These are phyloP conservation scores for Cercis canadensis DNA, from an alignment of 306 rosid genomes.

Conservation along the genomic window DNA sequence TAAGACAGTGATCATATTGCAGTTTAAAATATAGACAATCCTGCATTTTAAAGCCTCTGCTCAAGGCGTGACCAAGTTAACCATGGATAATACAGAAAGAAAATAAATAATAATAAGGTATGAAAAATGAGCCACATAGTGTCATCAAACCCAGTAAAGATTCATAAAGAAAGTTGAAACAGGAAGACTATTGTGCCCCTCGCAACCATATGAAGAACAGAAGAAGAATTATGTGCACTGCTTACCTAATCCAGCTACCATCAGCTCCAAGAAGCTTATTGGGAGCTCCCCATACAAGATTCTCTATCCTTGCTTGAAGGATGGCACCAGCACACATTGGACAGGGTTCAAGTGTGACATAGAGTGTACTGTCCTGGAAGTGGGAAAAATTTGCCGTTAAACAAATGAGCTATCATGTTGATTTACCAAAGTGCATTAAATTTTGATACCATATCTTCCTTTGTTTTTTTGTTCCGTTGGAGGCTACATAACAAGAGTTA, in stretches of 20 bases:
- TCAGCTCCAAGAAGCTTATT: conserved; percentile 99
- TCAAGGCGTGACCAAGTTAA: conserved; percentile 8
- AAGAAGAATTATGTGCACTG: conserved; percentile 13
- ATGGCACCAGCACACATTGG: conserved; percentile 99
- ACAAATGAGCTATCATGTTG: conserved; percentile 34
- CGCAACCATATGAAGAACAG: conserved; percentile 14
- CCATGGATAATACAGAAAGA: not conserved
- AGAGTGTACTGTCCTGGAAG: conserved; percentile 75
- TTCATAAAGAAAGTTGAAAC: conserved; percentile 4
- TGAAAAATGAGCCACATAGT: not conserved
- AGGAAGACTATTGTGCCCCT: conserved; percentile 25
- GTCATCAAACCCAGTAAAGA: conserved; percentile 7
- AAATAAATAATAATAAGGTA: not conserved
- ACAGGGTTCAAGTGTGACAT: conserved; percentile 97
- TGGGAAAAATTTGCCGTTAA: conserved; percentile 31
- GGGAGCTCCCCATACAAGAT: conserved; percentile 98
- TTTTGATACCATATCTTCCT: too few species aligned
- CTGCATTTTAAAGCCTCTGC: not conserved
- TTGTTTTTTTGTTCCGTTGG: too few species aligned
- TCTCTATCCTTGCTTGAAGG: conserved; percentile 80
- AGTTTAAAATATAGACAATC: conserved; percentile 10
- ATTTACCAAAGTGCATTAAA: conserved; percentile 22
- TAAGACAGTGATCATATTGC: not conserved
- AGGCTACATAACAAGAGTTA: too few species aligned
- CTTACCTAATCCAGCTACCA: conserved; percentile 98